Percentiles rank a stretch among this genome's conserved stretches.
These are phyloP conservation scores for Ampelocalamus luodianensis DNA, from an alignment of 176 grass and related monocot species.

Conservation along the genomic window DNA sequence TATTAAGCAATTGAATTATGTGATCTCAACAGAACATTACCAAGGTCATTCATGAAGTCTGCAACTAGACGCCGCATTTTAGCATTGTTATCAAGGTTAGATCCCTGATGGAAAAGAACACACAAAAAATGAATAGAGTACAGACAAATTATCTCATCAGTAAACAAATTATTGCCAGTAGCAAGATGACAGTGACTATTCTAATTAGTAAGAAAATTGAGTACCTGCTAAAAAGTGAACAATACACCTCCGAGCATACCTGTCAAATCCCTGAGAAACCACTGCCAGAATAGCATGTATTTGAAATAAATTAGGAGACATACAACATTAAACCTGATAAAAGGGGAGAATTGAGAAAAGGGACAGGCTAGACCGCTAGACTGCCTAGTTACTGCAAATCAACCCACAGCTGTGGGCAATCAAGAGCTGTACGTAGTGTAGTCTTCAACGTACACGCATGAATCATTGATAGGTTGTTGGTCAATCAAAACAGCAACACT, in stretches of 20 bases:
- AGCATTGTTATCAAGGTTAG: conserved; percentile 90
- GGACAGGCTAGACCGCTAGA: neutral
- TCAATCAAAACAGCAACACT: neutral
- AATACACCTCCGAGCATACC: conserved; percentile 97
- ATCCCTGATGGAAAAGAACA: conserved; percentile 68
- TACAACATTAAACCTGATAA: conserved; percentile 4
- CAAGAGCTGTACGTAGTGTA: neutral
- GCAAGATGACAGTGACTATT: conserved; percentile 15
- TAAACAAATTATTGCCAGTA: neutral
- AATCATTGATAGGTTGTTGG: conserved; percentile 9
- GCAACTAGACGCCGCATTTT: conserved; percentile 97
- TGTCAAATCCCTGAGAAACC: conserved; percentile 96
- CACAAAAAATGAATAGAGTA: conserved; percentile 38
- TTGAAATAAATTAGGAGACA: neutral
- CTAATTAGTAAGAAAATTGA: conserved; percentile 7
- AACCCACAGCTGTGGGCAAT: neutral
- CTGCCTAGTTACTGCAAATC: neutral
- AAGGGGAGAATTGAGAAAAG: neutral
- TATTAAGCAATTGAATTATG: conserved; percentile 19
- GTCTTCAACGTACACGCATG: neutral
- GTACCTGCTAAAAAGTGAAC: conserved; percentile 98
- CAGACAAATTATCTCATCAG: conserved; percentile 23
- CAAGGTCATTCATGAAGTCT: conserved; percentile 99
- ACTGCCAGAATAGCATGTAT: conserved; percentile 59
- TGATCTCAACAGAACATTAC: conserved; percentile 56